phyloP scores from a whole-genome alignment of 371 early-diverging fungal species.

The Mortierella sp. region DNA sequence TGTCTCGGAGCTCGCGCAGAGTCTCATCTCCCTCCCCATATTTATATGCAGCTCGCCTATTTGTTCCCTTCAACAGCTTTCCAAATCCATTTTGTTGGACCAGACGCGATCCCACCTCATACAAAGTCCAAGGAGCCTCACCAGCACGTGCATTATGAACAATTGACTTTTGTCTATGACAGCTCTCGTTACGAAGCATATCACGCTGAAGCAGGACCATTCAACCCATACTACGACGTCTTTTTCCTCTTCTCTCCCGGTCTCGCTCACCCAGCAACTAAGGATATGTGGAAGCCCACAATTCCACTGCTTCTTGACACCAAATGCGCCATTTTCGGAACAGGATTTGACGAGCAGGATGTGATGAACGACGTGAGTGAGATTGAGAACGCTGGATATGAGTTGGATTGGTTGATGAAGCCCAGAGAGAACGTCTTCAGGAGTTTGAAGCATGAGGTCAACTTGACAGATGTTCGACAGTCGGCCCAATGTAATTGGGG shows the following conservation, averaged over 20 bases:
- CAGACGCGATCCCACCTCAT: conserved; percentile 78
- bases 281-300: conserved; percentile 80
- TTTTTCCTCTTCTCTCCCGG: conserved; percentile 90
- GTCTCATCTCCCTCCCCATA: conserved; percentile 81
- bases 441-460: conserved; percentile 82
- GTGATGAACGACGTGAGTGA: conserved; percentile 71
- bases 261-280: conserved; percentile 73
- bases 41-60: conserved; percentile 84
- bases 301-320: conserved; percentile 80
- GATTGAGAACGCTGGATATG: conserved; percentile 53
- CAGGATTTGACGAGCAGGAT: conserved; percentile 83
- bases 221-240: conserved; percentile 85
- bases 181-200: conserved; percentile 52
- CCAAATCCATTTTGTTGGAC: conserved; percentile 87
- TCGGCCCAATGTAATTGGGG: conserved; percentile 86
- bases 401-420: conserved; percentile 83
- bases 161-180: conserved; percentile 53
- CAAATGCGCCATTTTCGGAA: conserved; percentile 85
- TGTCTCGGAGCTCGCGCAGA: conserved; percentile 86
- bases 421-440: conserved; percentile 80
- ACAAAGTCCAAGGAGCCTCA: conserved; percentile 43
- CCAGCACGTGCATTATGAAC: conserved; percentile 50
- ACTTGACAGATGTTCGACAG: conserved; percentile 79
- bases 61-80: conserved; percentile 83
- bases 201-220: conserved; percentile 64